Percentiles rank a stretch among this genome's conserved stretches.
Conservation (phyloP, 257 asterid genomes). For the Coffea canephora region DNA sequence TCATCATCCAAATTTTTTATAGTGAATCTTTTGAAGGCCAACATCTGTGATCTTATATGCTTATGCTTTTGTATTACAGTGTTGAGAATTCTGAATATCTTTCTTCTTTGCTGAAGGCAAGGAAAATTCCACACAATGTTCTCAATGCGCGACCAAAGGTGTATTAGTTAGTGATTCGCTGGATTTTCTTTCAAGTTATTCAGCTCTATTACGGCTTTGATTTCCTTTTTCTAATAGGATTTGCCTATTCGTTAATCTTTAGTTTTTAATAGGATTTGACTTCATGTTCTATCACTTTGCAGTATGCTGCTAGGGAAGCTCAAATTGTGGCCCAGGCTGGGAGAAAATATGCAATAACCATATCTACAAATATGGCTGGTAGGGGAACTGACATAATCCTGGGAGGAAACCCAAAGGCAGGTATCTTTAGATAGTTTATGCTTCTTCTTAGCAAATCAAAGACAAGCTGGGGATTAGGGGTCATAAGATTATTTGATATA, state of each 20-base stretch:
- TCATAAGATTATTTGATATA: not conserved
- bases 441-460: constrained; percentile 1
- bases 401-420: constrained; percentile 98
- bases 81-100: constrained; percentile 92
- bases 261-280: not conserved
- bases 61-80: constrained; percentile 44
- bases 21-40: not conserved
- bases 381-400: constrained; percentile 97
- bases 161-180: constrained; percentile 13
- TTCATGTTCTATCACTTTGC: constrained; percentile 22
- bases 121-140: constrained; percentile 84
- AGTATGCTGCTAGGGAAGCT: constrained; percentile 99
- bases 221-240: constrained; percentile 2
- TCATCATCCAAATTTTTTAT: not conserved
- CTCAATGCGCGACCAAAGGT: constrained; percentile 99
- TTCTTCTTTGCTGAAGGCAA: constrained; percentile 67
- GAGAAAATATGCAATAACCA: constrained; percentile 86
- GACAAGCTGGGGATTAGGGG: constrained; percentile 2
- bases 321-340: constrained; percentile 98
- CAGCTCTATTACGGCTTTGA: constrained; percentile 5
- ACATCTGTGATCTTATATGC: constrained; percentile 14
- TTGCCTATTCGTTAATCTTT: too few relatives aligned
- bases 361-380: constrained; percentile 99
- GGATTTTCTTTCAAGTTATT: constrained; percentile 13
- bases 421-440: constrained; percentile 13